A percentile compares a stretch with the other conserved stretches of the same genome.
phyloP scores from a whole-genome alignment of 1,139 yeast species.

The Sugiyamaella neomexicana region DNA sequence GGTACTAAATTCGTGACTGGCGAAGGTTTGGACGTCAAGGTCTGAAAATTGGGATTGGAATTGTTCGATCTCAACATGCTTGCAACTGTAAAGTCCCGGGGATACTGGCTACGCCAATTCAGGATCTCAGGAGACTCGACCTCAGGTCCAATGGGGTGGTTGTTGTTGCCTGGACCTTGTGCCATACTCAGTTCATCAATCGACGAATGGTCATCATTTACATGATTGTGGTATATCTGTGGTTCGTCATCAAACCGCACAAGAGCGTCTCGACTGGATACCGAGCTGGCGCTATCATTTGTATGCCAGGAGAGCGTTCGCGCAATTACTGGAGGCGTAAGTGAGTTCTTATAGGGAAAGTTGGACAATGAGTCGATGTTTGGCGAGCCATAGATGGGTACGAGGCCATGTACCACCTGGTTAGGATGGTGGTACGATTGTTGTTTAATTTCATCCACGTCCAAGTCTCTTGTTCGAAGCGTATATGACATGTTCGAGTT shows the following conservation, averaged over 20 bases:
- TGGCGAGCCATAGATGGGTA: slow-evolving; percentile 29
- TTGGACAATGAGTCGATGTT: slow-evolving; percentile 27
- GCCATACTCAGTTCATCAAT: neutral
- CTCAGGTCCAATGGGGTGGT: neutral
- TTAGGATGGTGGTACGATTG: neutral
- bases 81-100: slow-evolving; percentile 17
- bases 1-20: neutral
- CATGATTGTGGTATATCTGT: neutral
- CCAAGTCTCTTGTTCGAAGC: slow-evolving; percentile 27
- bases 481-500: slow-evolving; percentile 24
- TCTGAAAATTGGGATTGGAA: slow-evolving; percentile 4
- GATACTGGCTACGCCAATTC: slow-evolving; percentile 18
- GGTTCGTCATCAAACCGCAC: slow-evolving; percentile 12
- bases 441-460: slow-evolving; percentile 20
- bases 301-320: slow-evolving; percentile 14
- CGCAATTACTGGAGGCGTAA: slow-evolving; percentile 24
- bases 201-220: neutral
- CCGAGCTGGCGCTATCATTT: slow-evolving; percentile 11
- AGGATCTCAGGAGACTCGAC: slow-evolving; percentile 10
- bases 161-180: neutral
- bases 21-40: neutral
- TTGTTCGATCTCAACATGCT: slow-evolving; percentile 16
- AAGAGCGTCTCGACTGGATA: slow-evolving; percentile 6
- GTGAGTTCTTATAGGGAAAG: slow-evolving; percentile 31
- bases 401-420: slow-evolving; percentile 21